Base-by-base conservation (phyloP, 2,329 filamentous ascomycete species). In the Colletotrichum karsti region DNA sequence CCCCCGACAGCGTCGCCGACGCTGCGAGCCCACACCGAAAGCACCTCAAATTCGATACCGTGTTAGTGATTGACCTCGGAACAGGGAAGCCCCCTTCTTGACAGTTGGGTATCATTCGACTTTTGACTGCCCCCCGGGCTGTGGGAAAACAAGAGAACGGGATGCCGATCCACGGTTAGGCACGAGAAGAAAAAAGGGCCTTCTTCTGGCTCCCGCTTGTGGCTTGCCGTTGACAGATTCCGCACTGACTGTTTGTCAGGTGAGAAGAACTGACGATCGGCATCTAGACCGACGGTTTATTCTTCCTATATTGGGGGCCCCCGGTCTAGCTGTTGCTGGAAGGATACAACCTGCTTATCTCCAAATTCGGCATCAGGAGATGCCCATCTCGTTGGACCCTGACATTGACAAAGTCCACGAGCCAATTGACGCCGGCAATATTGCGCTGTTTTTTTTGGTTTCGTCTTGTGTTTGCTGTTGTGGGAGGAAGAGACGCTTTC, bases 201-300 rank as follows among this genome's bases (percentile, higher is more conserved):
- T 10, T 13, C 26, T 42, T n/a, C 33, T 18, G 9, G 7, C 58
- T 33, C 28, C 26, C 37, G 22, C 28, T 58, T 18, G 26, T 26
- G 28, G 22, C 28, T 58, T 18, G 26, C 20, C 26, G 28, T 20
- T 30, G 44, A 37, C 22, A 37, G 22, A 20, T 33, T 37, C 55
- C 39, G 39, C 63, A 54, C 63, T 54, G 56, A 26, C 39, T 22
- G 30, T 53, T 54, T 57, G 22, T 67, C 64, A 53, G 59, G 59
- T 30, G 26, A 67, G 51, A 46, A 56, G 28, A 53, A 58, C 64
- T 53, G 51, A 63, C 4, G 64, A 67, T 67, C 64, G 64, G 51
- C 64, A 46, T 67, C 64, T 39, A 63, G 64, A 58, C 59, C 59
- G 28, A 28, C 44, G 22, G 20, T 46, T 37, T 62, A 54, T 66